Evolutionary conservation across 768 basidiomycete genomes (phyloP).

Genomic region (Phaffia tasmanica): DNA sequence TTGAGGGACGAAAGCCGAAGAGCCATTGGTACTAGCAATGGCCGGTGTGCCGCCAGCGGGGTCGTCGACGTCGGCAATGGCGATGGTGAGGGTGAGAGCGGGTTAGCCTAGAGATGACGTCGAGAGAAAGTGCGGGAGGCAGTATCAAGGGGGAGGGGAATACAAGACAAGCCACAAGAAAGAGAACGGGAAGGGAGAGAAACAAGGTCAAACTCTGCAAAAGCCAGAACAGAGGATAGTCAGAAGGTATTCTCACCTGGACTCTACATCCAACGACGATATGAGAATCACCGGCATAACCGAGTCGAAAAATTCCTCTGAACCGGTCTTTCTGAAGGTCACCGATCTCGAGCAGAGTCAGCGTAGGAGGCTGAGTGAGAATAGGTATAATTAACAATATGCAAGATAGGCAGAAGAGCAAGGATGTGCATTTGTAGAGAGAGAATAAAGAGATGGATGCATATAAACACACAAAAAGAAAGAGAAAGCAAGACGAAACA

Average conservation of each 20-base stretch:
- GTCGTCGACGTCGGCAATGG: conserved; percentile 35
- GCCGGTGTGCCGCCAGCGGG: conserved; percentile 74
- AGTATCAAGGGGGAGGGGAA: neutral
- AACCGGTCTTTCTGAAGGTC: conserved; percentile 93
- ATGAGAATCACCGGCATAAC: conserved; percentile 88
- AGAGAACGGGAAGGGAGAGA: neutral
- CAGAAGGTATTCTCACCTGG: conserved; percentile 49
- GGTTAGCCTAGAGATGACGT: conserved; percentile 60
- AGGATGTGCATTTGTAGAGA: too few relatives aligned
- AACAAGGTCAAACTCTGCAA: neutral
- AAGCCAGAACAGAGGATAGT: conserved; percentile 13
- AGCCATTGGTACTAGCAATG: conserved; percentile 95
- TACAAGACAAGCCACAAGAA: neutral
- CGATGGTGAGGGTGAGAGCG: conserved; percentile 52
- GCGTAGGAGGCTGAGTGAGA: conserved; percentile 68
- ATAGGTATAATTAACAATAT: neutral
- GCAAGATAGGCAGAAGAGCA: neutral
- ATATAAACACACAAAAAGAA: neutral
- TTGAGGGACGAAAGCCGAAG: conserved; percentile 91
- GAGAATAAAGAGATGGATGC: neutral
- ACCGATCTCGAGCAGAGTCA: conserved; percentile 94
- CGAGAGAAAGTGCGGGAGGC: neutral
- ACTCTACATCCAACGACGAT: conserved; percentile 79
- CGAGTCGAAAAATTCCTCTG: conserved; percentile 88
- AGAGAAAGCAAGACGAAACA: conserved; percentile 5